Percentiles rank a stretch among this genome's conserved stretches.
Evolutionary conservation across 768 basidiomycete genomes (phyloP).

Genomic region (Tephrocybe sp.): DNA sequence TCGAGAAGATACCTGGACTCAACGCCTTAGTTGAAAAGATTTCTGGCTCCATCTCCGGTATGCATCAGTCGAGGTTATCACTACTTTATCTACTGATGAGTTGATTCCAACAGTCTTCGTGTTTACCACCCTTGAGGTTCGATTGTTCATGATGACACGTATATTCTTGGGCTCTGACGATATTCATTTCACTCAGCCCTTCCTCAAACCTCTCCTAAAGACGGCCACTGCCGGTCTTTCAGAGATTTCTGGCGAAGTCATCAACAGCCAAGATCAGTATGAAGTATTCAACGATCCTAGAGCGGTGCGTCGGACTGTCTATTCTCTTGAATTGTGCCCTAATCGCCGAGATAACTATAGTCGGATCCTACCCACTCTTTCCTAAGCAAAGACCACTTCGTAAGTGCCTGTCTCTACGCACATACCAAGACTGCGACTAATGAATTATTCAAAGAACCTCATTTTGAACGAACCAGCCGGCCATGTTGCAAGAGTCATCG

Average conservation of each 20-base stretch:
- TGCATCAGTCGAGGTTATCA: slow-evolving; percentile 10
- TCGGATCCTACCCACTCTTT: slow-evolving; percentile 89
- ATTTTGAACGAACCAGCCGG: slow-evolving; percentile 86
- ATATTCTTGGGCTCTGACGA: background rate
- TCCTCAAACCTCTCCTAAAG: slow-evolving; percentile 77
- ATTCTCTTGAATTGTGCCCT: background rate
- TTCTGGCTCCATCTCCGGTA: slow-evolving; percentile 68
- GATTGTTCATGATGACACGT: too few relatives aligned
- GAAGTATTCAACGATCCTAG: slow-evolving; percentile 85
- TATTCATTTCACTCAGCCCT: slow-evolving; percentile 47
- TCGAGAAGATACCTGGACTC: slow-evolving; percentile 85
- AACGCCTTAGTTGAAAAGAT: slow-evolving; percentile 75
- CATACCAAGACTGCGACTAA: background rate
- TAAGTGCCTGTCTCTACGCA: slow-evolving; percentile 32
- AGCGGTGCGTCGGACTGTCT: slow-evolving; percentile 49
- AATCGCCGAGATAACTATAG: slow-evolving; percentile 31
- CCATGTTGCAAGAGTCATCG: slow-evolving; percentile 64
- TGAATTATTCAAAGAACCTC: slow-evolving; percentile 50
- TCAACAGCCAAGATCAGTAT: slow-evolving; percentile 80
- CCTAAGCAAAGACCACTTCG: slow-evolving; percentile 88
- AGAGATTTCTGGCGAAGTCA: slow-evolving; percentile 71
- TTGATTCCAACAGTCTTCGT: background rate
- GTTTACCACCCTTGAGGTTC: slow-evolving; percentile 46
- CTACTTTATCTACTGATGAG: background rate
- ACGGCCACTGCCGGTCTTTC: slow-evolving; percentile 64